Percentiles rank a stretch among this genome's conserved stretches.
Conservation (phyloP, 768 basidiomycete species). For the Agrocybe praecox region DNA sequence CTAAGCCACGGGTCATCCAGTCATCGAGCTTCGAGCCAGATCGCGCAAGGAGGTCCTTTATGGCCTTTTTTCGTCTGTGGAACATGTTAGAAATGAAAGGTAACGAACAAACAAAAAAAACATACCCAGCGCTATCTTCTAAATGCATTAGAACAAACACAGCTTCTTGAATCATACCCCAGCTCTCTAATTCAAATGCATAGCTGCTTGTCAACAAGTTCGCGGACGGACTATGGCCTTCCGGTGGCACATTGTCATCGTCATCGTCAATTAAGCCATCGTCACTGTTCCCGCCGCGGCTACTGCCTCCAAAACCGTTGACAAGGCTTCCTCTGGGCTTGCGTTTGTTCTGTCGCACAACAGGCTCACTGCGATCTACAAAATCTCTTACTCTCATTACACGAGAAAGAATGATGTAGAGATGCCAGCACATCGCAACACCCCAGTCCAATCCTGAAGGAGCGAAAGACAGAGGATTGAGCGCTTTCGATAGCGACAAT, state of each 20-base stretch:
- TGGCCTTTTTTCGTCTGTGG: slow-evolving; percentile 75
- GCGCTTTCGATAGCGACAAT: slow-evolving; percentile 66
- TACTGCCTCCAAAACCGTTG: slow-evolving; percentile 22
- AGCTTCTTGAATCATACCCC: slow-evolving; percentile 83
- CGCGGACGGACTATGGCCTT: slow-evolving; percentile 84
- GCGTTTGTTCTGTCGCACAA: slow-evolving; percentile 22
- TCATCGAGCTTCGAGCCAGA: slow-evolving; percentile 68
- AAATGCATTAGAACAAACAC: slow-evolving; percentile 89
- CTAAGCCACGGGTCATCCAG: slow-evolving; percentile 71
- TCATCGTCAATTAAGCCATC: slow-evolving; percentile 42
- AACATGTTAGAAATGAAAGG: slow-evolving; percentile 9
- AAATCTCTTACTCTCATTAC: slow-evolving; percentile 86
- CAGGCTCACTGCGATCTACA: slow-evolving; percentile 70
- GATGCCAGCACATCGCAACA: slow-evolving; percentile 77
- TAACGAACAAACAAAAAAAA: slow-evolving; percentile 34
- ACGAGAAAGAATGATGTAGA: slow-evolving; percentile 85
- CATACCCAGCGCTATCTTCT: slow-evolving; percentile 79
- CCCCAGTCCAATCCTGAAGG: slow-evolving; percentile 79
- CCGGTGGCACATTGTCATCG: slow-evolving; percentile 35
- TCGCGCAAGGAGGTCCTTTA: slow-evolving; percentile 79
- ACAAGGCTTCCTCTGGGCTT: slow-evolving; percentile 17
- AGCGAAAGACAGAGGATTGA: slow-evolving; percentile 75
- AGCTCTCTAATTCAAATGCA: slow-evolving; percentile 82
- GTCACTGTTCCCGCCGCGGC: slow-evolving; percentile 14
- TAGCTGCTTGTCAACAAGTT: slow-evolving; percentile 84